Evolutionary conservation across 352 stramenopile genomes (phyloP).

Genomic region (Globisporangium mamillatum): DNA sequence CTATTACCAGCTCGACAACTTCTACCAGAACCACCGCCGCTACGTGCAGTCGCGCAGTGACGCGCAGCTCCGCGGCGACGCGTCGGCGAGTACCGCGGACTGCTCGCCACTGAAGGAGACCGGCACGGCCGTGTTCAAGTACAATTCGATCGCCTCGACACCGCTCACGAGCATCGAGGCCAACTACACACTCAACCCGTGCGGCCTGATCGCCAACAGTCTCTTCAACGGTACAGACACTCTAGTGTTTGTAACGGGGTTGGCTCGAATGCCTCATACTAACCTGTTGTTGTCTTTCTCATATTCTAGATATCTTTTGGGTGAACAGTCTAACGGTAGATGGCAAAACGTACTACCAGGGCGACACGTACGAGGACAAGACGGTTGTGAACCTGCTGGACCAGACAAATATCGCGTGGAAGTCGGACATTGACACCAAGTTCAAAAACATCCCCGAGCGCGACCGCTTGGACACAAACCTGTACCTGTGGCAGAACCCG

Average conservation of each 20-base stretch:
- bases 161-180: slow-evolving; percentile 30
- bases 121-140: slow-evolving; percentile 43
- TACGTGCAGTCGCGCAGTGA: slow-evolving; percentile 92
- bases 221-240: slow-evolving; percentile 91
- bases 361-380: slow-evolving; percentile 47
- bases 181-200: slow-evolving; percentile 93
- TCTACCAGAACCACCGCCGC: slow-evolving; percentile 98
- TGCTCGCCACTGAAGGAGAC: slow-evolving; percentile 80
- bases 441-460: slow-evolving; percentile 90
- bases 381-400: slow-evolving; percentile 87
- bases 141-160: slow-evolving; percentile 62
- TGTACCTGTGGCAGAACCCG: slow-evolving; percentile 84
- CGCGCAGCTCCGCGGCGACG: slow-evolving; percentile 83
- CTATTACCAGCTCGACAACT: slow-evolving; percentile 99
- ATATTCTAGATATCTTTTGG: slow-evolving; percentile 79
- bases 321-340: slow-evolving; percentile 62
- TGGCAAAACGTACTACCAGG: slow-evolving; percentile 58
- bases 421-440: slow-evolving; percentile 94
- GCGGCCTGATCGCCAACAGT: slow-evolving; percentile 98
- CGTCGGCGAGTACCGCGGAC: slow-evolving; percentile 51
- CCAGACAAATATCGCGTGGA: slow-evolving; percentile 96
- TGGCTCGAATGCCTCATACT: not conserved
- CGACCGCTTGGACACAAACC: slow-evolving; percentile 34
- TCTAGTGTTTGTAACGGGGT: not conserved
- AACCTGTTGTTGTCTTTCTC: not conserved